These are phyloP conservation scores for Suillus hirtellus DNA, from an alignment of 768 basidiomycete species.

Conservation along the genomic window DNA sequence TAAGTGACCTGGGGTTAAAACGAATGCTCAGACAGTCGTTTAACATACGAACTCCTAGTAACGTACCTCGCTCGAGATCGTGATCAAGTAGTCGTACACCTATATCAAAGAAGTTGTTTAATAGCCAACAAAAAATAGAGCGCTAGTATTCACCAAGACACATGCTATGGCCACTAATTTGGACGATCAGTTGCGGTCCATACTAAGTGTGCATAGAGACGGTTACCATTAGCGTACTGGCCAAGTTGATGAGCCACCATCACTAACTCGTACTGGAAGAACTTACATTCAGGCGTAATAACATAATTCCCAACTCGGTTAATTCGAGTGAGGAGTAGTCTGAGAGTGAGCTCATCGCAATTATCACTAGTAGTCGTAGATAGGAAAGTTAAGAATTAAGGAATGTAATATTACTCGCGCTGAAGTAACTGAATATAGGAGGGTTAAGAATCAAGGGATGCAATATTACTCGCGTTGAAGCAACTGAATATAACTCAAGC, in stretches of 20 bases:
- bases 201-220: background rate
- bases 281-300: conserved; percentile 1
- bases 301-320: background rate
- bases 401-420: background rate
- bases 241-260: background rate
- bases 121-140: background rate
- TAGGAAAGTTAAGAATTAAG: background rate
- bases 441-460: background rate
- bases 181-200: background rate
- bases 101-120: background rate
- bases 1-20: background rate
- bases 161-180: background rate
- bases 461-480: background rate
- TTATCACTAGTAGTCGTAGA: background rate
- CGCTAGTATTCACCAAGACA: background rate
- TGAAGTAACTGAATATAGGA: background rate
- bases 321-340: background rate
- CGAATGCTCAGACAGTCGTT: background rate
- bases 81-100: background rate
- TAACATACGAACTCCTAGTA: background rate
- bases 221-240: background rate
- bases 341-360: background rate
- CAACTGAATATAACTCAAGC: background rate
- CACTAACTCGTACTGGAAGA: background rate
- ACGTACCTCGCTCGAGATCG: background rate